These are phyloP conservation scores for Filobasidium floriforme DNA, from an alignment of 768 basidiomycete species.

Conservation along the genomic window DNA sequence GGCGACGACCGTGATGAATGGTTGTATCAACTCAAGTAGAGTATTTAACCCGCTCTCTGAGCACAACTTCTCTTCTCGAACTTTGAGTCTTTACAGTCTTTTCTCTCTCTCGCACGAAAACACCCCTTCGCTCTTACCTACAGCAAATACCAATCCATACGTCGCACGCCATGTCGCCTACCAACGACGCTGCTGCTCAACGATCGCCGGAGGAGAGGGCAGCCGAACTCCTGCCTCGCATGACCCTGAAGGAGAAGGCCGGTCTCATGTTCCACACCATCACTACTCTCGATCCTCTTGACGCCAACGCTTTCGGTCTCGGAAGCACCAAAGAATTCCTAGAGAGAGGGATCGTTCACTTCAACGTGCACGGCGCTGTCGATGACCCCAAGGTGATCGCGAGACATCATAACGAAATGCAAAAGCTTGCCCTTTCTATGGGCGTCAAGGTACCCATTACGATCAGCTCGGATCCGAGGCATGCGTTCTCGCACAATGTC, in stretches of 20 bases:
- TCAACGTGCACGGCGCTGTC: neutral
- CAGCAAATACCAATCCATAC: too few species aligned
- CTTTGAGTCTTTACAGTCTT: too few species aligned
- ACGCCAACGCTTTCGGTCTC: neutral
- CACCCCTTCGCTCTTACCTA: too few species aligned
- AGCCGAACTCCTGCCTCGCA: neutral
- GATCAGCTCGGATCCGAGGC: neutral
- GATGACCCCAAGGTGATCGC: neutral
- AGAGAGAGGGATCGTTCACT: neutral
- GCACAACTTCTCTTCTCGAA: too few species aligned
- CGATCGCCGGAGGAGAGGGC: neutral
- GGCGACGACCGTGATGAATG: too few species aligned
- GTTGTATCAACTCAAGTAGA: too few species aligned
- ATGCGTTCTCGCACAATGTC: constrained; percentile 16
- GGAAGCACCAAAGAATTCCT: neutral
- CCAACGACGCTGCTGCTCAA: too few species aligned
- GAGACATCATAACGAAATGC: neutral
- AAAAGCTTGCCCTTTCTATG: neutral
- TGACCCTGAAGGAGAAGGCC: neutral
- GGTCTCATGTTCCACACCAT: constrained; percentile 1
- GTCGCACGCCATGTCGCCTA: too few species aligned
- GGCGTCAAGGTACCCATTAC: neutral
- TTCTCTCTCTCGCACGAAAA: too few species aligned
- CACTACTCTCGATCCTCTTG: neutral
- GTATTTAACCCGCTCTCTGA: too few species aligned